Conservation (phyloP, 2,329 filamentous ascomycete species). For the Beauveria australis region DNA sequence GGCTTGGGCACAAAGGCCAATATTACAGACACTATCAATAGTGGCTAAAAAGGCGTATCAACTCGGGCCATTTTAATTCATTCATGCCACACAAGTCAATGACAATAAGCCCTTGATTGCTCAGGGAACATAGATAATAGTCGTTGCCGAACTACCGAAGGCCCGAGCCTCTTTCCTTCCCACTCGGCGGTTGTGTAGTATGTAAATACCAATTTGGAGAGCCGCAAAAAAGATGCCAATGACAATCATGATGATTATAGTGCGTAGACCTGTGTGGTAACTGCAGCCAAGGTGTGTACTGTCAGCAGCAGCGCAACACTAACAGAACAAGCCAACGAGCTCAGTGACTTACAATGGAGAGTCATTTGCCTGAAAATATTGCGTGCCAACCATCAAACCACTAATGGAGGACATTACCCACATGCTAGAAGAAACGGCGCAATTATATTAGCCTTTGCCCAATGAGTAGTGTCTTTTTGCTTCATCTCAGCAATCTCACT, state of each 20-base stretch:
- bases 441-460: neutral
- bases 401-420: conserved; percentile 43
- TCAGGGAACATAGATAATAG: neutral
- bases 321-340: neutral
- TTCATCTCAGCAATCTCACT: conserved; percentile 13
- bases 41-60: too few species aligned
- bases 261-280: conserved; percentile 35
- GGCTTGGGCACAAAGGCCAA: too few species aligned
- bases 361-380: conserved; percentile 37
- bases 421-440: conserved; percentile 19
- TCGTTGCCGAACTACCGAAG: neutral
- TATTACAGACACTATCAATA: too few species aligned
- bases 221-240: conserved; percentile 31
- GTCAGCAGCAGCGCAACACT: neutral
- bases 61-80: too few species aligned
- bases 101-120: neutral
- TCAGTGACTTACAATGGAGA: conserved; percentile 27
- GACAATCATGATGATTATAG: conserved; percentile 36
- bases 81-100: too few species aligned
- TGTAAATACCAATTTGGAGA: conserved; percentile 24
- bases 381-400: conserved; percentile 42
- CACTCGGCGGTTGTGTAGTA: neutral
- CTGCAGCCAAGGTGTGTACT: conserved; percentile 15
- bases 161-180: neutral
- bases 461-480: neutral